phyloP scores from a whole-genome alignment of 139 green algal species.

The Diplosphaera chodatii region DNA sequence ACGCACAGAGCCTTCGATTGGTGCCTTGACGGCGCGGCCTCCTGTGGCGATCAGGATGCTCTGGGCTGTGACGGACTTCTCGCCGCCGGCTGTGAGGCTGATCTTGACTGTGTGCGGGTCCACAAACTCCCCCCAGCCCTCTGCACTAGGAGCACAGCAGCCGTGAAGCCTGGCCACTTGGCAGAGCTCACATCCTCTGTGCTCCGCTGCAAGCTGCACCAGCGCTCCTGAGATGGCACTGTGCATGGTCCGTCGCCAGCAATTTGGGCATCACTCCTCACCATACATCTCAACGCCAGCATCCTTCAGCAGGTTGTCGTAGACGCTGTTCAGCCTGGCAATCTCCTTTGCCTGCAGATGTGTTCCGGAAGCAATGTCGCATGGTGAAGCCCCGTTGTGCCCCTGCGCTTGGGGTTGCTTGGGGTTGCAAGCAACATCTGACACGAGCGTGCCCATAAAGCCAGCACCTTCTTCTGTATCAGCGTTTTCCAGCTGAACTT shows the following conservation, averaged over 20 bases:
- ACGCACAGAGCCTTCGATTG: slow-evolving; percentile 61
- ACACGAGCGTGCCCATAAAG: background rate
- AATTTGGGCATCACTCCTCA: background rate
- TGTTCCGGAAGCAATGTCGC: background rate
- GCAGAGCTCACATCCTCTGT: too few species aligned
- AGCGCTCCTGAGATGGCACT: too few species aligned
- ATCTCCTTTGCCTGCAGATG: slow-evolving; percentile 73
- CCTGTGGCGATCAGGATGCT: slow-evolving; percentile 92
- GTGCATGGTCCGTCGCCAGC: background rate
- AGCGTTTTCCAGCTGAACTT: background rate
- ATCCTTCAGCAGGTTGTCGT: slow-evolving; percentile 78
- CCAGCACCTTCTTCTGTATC: background rate
- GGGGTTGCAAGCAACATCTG: too few species aligned
- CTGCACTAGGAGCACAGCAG: slow-evolving; percentile 5
- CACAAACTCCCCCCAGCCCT: slow-evolving; percentile 77
- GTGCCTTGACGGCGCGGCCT: slow-evolving; percentile 59
- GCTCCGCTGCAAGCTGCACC: too few species aligned
- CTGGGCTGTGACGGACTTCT: slow-evolving; percentile 45
- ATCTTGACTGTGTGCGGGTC: slow-evolving; percentile 87
- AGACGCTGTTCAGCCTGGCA: slow-evolving; percentile 82
- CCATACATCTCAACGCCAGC: slow-evolving; percentile 52
- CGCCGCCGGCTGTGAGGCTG: slow-evolving; percentile 7
- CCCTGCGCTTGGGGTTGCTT: too few species aligned
- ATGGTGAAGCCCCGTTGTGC: too few species aligned
- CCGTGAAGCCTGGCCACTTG: background rate